phyloP scores from a whole-genome alignment of 768 basidiomycete genomes.

The Leccinum rimulosum region DNA sequence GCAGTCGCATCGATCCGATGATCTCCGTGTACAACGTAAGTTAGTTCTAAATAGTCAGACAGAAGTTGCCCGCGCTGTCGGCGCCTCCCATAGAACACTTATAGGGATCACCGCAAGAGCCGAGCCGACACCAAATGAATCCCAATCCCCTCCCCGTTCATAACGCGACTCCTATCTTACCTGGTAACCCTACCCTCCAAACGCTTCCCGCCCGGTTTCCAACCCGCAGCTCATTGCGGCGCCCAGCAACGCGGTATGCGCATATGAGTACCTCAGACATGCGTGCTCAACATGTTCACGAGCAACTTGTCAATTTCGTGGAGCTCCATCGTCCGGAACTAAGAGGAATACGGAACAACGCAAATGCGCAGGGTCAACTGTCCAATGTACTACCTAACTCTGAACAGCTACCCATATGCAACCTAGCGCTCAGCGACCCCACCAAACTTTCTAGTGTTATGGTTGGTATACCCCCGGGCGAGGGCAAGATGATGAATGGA shows the following conservation, averaged over 20 bases:
- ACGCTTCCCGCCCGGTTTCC: slow-evolving; percentile 6
- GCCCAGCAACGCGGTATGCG: slow-evolving; percentile 44
- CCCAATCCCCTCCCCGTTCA: slow-evolving; percentile 4
- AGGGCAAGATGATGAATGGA: slow-evolving; percentile 18
- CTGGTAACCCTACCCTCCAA: slow-evolving; percentile 18
- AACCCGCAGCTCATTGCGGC: slow-evolving; percentile 39
- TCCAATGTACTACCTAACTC: slow-evolving; percentile 13
- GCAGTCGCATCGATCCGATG: background rate
- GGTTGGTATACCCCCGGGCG: slow-evolving; percentile 12
- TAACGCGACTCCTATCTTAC: slow-evolving; percentile 5
- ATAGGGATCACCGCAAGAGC: slow-evolving; percentile 12
- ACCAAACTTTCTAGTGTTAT: background rate
- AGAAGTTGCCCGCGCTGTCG: background rate
- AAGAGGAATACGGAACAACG: slow-evolving; percentile 20
- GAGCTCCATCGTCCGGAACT: slow-evolving; percentile 47
- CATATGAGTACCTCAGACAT: slow-evolving; percentile 48
- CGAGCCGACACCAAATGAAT: slow-evolving; percentile 15
- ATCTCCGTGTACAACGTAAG: slow-evolving; percentile 4
- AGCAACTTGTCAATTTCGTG: slow-evolving; percentile 51
- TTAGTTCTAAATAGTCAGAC: background rate
- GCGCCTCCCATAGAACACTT: too few species aligned
- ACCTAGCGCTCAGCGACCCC: slow-evolving; percentile 17
- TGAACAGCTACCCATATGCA: slow-evolving; percentile 18
- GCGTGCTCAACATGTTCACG: slow-evolving; percentile 43
- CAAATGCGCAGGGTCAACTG: slow-evolving; percentile 17